These are phyloP conservation scores for Ensete glaucum DNA, from an alignment of 176 grass and related monocot genomes.

Conservation along the genomic window DNA sequence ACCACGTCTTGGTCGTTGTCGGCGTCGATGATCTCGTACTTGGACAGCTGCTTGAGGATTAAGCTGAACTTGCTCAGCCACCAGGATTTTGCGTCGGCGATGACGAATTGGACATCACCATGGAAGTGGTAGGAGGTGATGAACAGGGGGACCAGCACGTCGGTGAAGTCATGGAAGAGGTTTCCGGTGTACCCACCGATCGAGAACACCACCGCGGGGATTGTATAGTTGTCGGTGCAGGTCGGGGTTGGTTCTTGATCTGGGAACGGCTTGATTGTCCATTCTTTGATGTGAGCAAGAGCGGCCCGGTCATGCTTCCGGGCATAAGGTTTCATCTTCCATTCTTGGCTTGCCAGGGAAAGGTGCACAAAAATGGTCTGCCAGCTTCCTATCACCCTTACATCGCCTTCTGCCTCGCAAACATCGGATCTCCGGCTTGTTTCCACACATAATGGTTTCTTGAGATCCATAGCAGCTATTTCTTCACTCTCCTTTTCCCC, in stretches of 20 bases:
- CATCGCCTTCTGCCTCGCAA: conserved; percentile 38
- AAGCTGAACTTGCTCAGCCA: conserved; percentile 72
- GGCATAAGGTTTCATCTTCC: conserved; percentile 84
- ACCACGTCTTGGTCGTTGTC: conserved; percentile 50
- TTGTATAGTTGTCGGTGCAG: conserved; percentile 72
- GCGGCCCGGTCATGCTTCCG: conserved; percentile 72
- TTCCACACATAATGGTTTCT: conserved; percentile 19
- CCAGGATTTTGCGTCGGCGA: conserved; percentile 55
- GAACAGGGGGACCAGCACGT: conserved; percentile 81
- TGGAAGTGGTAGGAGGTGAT: conserved; percentile 66
- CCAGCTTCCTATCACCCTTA: conserved; percentile 44
- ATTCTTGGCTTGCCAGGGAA: conserved; percentile 34
- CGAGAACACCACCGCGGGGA: conserved; percentile 71
- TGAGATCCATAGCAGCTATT: not conserved
- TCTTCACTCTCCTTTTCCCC: not conserved
- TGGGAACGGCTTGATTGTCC: conserved; percentile 37
- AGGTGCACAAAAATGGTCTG: conserved; percentile 46
- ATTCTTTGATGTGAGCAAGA: conserved; percentile 52
- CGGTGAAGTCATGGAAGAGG: conserved; percentile 92
- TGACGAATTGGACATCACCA: conserved; percentile 51
- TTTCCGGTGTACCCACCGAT: conserved; percentile 79
- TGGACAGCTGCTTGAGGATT: conserved; percentile 56
- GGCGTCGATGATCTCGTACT: conserved; percentile 55
- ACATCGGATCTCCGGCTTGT: conserved; percentile 25
- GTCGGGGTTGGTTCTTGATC: conserved; percentile 18